A percentile compares a stretch with the other conserved stretches of the same genome.
These are phyloP conservation scores for Penicillium occitanis DNA, from an alignment of 2,329 filamentous ascomycete genomes.

Conservation along the genomic window DNA sequence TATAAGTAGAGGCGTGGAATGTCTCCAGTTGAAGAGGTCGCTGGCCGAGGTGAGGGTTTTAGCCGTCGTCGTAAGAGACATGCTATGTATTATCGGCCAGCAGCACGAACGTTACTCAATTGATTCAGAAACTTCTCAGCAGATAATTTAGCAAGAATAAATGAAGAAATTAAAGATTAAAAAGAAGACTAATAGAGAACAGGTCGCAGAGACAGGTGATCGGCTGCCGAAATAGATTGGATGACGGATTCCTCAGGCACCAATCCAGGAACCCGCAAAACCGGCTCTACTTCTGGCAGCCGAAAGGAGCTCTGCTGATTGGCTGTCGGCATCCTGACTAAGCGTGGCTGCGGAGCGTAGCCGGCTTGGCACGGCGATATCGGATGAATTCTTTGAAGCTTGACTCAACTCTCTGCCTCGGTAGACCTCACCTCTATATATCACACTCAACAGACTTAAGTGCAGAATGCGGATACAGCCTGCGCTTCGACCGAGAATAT, in stretches of 20 bases:
- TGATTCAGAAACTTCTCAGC: background rate
- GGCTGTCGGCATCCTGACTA: background rate
- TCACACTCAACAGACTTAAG: background rate
- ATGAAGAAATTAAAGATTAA: background rate
- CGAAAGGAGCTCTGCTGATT: background rate
- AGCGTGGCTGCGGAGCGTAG: background rate
- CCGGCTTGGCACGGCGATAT: conserved; percentile 5
- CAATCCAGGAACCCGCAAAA: conserved; percentile 2
- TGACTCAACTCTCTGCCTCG: background rate
- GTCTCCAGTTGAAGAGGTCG: conserved; percentile 4
- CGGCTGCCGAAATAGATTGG: conserved; percentile 6
- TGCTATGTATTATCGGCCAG: background rate
- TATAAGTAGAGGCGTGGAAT: conserved; percentile 5
- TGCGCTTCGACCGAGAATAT: conserved; percentile 25
- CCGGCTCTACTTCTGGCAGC: conserved; percentile 6
- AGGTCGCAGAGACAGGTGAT: background rate
- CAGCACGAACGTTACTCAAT: background rate
- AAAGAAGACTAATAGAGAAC: background rate
- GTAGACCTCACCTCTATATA: background rate
- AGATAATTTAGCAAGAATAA: background rate
- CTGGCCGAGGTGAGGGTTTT: background rate
- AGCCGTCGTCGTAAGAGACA: conserved; percentile 1
- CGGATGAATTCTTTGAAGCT: background rate
- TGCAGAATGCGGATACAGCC: conserved; percentile 34
- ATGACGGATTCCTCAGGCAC: conserved; percentile 7